Conservation (phyloP, 768 basidiomycete genomes). For the Chalciporus piperatus region DNA sequence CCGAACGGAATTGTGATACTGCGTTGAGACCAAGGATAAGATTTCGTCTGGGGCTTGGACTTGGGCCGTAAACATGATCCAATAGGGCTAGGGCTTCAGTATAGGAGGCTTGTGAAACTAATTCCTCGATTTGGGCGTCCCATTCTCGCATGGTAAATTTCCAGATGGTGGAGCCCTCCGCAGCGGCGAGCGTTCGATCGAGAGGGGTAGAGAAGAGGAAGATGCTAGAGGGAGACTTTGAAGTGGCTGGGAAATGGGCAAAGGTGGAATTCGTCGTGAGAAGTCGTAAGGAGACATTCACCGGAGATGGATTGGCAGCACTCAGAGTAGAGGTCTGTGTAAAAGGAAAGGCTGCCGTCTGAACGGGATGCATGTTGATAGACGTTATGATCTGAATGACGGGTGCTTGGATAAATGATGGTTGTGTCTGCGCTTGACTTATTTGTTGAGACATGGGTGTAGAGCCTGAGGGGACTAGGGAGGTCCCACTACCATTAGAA, state of each 20-base stretch:
- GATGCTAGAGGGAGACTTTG: conserved; percentile 36
- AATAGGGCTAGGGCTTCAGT: conserved; percentile 78
- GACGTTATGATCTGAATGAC: conserved; percentile 72
- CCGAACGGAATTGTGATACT: conserved; percentile 68
- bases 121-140: conserved; percentile 81
- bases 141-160: conserved; percentile 66
- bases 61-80: conserved; percentile 36
- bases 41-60: conserved; percentile 37
- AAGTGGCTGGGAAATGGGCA: conserved; percentile 33
- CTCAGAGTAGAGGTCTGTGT: conserved; percentile 26
- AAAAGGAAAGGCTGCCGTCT: conserved; percentile 68
- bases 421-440: conserved; percentile 21
- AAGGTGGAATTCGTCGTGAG: conserved; percentile 42
- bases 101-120: conserved; percentile 66
- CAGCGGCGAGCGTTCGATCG: conserved; percentile 60
- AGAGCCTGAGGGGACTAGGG: conserved; percentile 5
- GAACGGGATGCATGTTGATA: conserved; percentile 56
- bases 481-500: conserved; percentile 16
- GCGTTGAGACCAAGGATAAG: conserved; percentile 74
- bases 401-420: conserved; percentile 49
- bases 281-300: conserved; percentile 53
- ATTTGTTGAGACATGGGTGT: conserved; percentile 18
- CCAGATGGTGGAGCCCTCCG: conserved; percentile 82
- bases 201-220: conserved; percentile 71
- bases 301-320: background rate